phyloP scores from a whole-genome alignment of 495 filamentous ascomycete genomes.

The Talaromyces adpressus region DNA sequence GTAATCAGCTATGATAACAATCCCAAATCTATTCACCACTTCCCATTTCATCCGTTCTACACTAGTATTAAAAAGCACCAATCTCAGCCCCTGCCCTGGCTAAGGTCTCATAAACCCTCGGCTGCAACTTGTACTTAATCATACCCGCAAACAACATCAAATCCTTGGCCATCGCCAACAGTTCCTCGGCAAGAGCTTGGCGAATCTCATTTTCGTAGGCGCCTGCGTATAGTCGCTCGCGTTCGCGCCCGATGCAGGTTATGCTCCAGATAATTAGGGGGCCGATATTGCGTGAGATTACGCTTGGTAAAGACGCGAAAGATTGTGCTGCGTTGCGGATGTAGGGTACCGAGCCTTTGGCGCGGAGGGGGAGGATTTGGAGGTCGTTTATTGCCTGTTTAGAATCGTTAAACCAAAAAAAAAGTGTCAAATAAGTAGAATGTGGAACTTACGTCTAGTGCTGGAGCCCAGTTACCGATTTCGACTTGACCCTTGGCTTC shows the following conservation, averaged over 20 bases:
- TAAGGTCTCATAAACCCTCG: conserved; percentile 71
- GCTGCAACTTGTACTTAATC: conserved; percentile 78
- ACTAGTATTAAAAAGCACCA: conserved; percentile 40
- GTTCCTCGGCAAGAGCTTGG: conserved; percentile 57
- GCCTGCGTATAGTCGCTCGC: conserved; percentile 55
- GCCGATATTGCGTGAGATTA: conserved; percentile 78
- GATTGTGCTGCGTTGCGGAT: conserved; percentile 70
- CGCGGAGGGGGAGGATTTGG: conserved; percentile 68
- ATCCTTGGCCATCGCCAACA: conserved; percentile 75
- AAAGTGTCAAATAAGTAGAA: background rate
- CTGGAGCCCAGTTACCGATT: conserved; percentile 62
- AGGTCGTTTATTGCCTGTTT: conserved; percentile 63
- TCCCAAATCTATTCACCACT: background rate
- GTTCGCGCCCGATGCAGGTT: conserved; percentile 67
- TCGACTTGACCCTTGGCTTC: conserved; percentile 68
- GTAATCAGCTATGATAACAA: background rate
- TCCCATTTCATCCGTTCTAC: background rate
- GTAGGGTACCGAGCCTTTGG: conserved; percentile 58
- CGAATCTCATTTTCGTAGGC: conserved; percentile 70
- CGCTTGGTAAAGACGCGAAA: conserved; percentile 65
- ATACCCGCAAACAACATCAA: conserved; percentile 91
- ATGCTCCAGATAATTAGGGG: conserved; percentile 91
- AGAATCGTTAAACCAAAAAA: background rate
- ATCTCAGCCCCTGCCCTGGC: conserved; percentile 68
- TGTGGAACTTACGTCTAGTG: conserved; percentile 65